These are phyloP conservation scores for Rhodomyrtus psidioides DNA, from an alignment of 441 rosid species.

Conservation along the genomic window DNA sequence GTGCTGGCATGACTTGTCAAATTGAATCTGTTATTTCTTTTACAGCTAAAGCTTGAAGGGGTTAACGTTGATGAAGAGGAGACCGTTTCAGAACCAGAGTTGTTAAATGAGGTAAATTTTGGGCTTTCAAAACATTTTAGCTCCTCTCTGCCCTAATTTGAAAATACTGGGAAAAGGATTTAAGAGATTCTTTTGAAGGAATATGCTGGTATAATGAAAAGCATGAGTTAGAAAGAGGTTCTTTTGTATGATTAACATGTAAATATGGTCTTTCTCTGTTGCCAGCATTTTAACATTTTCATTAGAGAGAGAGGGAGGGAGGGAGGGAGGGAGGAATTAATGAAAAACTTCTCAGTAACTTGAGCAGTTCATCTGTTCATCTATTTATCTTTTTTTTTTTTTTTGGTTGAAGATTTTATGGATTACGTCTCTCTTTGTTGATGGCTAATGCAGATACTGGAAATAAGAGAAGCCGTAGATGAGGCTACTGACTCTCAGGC, in stretches of 20 bases:
- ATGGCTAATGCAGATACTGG: constrained; percentile 61
- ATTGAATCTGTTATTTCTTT: not conserved
- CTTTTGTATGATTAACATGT: not conserved
- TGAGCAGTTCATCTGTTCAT: not conserved
- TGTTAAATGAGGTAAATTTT: constrained; percentile 60
- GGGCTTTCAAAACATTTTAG: not conserved
- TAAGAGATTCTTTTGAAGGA: not conserved
- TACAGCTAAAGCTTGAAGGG: constrained; percentile 72
- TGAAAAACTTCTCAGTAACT: not conserved
- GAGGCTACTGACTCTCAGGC: constrained; percentile 61
- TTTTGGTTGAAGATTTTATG: not conserved
- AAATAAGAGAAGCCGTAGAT: constrained; percentile 85
- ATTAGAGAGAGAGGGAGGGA: not conserved
- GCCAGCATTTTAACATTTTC: not conserved
- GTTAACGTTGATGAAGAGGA: constrained; percentile 75
- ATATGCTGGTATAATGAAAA: too few species aligned
- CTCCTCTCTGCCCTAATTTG: not conserved
- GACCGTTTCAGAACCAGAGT: constrained; percentile 65
- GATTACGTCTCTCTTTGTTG: not conserved
- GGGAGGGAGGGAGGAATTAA: not conserved
- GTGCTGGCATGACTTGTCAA: not conserved
- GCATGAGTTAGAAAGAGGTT: not conserved
- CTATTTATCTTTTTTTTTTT: not conserved
- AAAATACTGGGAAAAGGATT: not conserved
- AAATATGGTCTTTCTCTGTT: not conserved